Conservation (phyloP, 257 asterid genomes). For the Nicotiana undulata region DNA sequence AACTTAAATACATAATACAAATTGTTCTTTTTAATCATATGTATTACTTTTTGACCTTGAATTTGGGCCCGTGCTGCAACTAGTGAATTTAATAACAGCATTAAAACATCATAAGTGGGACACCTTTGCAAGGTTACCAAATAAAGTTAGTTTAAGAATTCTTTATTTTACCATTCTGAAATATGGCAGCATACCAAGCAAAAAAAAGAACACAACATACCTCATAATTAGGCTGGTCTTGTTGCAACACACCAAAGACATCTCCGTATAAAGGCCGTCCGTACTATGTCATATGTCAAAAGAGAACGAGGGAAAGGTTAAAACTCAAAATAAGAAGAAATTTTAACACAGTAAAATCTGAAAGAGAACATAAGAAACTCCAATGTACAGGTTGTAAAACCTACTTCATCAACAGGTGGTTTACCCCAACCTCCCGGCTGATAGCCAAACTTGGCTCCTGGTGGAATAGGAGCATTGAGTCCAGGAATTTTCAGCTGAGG, state of each 20-base stretch:
- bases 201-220: slow-evolving; percentile 18
- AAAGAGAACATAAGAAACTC: neutral
- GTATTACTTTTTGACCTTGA: too few species aligned
- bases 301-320: neutral
- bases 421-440: slow-evolving; percentile 99
- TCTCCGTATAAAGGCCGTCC: slow-evolving; percentile 97
- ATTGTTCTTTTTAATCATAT: too few species aligned
- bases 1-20: too few species aligned
- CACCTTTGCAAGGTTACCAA: neutral
- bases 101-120: neutral
- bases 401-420: slow-evolving; percentile 96
- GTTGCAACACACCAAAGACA: slow-evolving; percentile 83
- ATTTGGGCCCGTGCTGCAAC: too few species aligned
- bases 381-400: slow-evolving; percentile 9
- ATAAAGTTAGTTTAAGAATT: neutral
- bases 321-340: neutral
- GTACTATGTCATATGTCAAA: slow-evolving; percentile 42
- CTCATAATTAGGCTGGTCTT: slow-evolving; percentile 80
- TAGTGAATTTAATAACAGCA: neutral
- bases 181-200: neutral
- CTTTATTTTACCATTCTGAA: neutral
- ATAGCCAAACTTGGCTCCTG: slow-evolving; percentile 93
- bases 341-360: slow-evolving; percentile 61
- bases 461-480: slow-evolving; percentile 95
- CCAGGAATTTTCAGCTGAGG: slow-evolving; percentile 94